A percentile compares a stretch with the other conserved stretches of the same genome.
phyloP scores from a whole-genome alignment of 257 asterid species.

The Echites panduratus region DNA sequence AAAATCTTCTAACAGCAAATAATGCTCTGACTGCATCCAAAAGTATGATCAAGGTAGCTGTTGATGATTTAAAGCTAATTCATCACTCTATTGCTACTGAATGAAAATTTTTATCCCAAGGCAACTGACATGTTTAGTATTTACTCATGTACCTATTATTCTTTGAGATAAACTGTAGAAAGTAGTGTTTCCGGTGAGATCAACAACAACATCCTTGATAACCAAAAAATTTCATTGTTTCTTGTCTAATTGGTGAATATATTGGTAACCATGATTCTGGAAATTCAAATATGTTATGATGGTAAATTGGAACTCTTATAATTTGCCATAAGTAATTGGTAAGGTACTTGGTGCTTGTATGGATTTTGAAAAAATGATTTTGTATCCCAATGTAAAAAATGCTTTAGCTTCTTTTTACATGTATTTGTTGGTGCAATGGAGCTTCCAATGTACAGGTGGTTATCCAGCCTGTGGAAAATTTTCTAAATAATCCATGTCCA shows the following conservation, averaged over 20 bases:
- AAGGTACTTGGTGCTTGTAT: background rate
- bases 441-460: background rate
- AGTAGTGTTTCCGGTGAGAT: background rate
- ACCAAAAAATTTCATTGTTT: background rate
- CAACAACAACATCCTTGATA: background rate
- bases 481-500: background rate
- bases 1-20: constrained; percentile 49
- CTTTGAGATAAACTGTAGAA: background rate
- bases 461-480: background rate
- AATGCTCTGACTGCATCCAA: constrained; percentile 52
- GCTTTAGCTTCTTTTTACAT: background rate
- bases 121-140: background rate
- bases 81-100: no score
- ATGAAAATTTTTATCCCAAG: background rate
- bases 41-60: constrained; percentile 51
- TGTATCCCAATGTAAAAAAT: background rate
- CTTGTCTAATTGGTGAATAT: background rate
- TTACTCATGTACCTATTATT: background rate
- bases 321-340: background rate
- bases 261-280: background rate
- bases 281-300: background rate
- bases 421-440: background rate
- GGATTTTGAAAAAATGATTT: background rate
- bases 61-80: background rate
- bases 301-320: background rate